These are phyloP conservation scores for Sicyos baderoa DNA, from an alignment of 306 rosid species.

Conservation along the genomic window DNA sequence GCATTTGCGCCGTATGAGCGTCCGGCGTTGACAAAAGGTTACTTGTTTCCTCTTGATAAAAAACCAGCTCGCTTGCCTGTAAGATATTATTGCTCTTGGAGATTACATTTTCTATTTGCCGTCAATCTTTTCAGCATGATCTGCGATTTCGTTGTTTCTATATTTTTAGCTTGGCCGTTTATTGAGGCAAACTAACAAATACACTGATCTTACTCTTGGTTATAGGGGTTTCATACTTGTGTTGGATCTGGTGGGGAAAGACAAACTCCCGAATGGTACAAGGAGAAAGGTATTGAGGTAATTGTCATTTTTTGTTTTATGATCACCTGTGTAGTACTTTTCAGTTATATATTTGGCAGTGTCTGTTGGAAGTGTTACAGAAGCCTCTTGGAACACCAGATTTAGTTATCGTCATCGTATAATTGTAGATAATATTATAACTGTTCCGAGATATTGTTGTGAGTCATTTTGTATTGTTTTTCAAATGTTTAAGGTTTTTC, in stretches of 20 bases:
- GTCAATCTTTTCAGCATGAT: neutral
- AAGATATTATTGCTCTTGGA: conserved; percentile 24
- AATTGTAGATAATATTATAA: neutral
- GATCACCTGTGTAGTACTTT: neutral
- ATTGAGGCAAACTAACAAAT: neutral
- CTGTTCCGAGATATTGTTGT: neutral
- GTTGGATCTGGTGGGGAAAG: conserved; percentile 98
- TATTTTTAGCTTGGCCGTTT: neutral
- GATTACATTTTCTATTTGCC: conserved; percentile 1
- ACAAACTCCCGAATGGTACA: conserved; percentile 88
- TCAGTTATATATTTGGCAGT: neutral
- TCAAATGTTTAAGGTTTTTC: neutral
- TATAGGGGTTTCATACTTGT: conserved; percentile 91
- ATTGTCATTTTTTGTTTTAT: conserved; percentile 8
- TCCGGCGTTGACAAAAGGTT: conserved; percentile 81
- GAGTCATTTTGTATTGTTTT: neutral
- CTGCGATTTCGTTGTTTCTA: neutral
- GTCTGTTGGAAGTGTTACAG: neutral
- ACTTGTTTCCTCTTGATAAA: conserved; percentile 74
- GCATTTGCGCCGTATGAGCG: conserved; percentile 93
- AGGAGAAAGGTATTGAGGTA: conserved; percentile 86
- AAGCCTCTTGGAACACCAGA: neutral
- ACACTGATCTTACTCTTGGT: conserved; percentile 4
- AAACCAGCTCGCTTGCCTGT: conserved; percentile 96
- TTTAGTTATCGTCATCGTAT: neutral